Conservation (phyloP, 768 basidiomycete species). For the Podaxis sp. region DNA sequence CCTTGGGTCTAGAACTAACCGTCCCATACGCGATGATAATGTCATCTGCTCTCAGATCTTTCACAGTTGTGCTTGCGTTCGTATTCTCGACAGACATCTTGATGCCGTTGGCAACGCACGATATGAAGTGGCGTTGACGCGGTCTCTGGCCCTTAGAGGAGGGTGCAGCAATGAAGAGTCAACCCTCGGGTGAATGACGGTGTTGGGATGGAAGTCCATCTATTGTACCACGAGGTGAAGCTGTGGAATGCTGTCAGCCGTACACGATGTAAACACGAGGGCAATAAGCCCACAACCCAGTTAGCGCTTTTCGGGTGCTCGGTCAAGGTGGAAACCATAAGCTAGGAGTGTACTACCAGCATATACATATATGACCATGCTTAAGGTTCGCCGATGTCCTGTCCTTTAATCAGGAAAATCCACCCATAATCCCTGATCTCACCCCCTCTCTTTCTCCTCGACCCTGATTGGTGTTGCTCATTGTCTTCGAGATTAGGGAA, state of each 20-base stretch:
- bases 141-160: too few relatives aligned
- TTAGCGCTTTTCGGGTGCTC: not conserved
- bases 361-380: not conserved
- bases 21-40: conserved; percentile 1
- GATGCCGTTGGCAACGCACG: too few relatives aligned
- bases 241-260: not conserved
- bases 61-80: too few relatives aligned
- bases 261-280: not conserved
- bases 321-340: not conserved
- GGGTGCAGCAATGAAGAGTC: not conserved
- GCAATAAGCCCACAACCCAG: not conserved
- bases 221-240: not conserved
- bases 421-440: conserved; percentile 10
- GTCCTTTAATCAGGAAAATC: conserved; percentile 3
- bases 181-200: too few relatives aligned
- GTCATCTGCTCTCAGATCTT: not conserved
- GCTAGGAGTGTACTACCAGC: too few relatives aligned
- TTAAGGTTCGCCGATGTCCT: not conserved
- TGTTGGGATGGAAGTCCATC: not conserved
- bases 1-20: not conserved
- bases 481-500: not conserved
- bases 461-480: not conserved
- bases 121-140: too few relatives aligned
- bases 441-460: conserved; percentile 1
- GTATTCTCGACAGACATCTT: too few relatives aligned